A percentile compares a stretch with the other conserved stretches of the same genome.
Conservation (phyloP, 257 asterid genomes). For the Nicotiana undulata region DNA sequence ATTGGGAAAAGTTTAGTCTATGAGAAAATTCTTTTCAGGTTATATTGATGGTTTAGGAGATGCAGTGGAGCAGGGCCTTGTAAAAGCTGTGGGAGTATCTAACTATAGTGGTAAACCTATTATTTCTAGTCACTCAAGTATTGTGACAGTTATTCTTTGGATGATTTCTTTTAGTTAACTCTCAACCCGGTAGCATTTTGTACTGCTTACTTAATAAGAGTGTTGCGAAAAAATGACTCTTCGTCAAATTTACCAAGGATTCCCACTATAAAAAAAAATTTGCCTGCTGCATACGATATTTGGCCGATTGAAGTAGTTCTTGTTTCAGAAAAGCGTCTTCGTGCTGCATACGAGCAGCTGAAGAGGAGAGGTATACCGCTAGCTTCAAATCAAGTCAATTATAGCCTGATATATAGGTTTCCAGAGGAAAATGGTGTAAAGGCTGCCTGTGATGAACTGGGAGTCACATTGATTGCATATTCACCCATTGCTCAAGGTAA, state of each 20-base stretch:
- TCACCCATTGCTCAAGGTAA: constrained; percentile 98
- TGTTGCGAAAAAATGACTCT: neutral
- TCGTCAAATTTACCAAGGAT: neutral
- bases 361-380: constrained; percentile 80
- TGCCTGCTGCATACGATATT: neutral
- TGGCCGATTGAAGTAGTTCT: constrained; percentile 2
- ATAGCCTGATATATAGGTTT: constrained; percentile 75
- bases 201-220: neutral
- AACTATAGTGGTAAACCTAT: constrained; percentile 61
- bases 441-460: constrained; percentile 86
- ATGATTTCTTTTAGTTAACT: neutral
- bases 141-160: neutral
- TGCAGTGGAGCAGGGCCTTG: constrained; percentile 96
- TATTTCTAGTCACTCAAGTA: neutral
- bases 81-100: constrained; percentile 91
- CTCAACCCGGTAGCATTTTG: neutral
- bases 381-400: constrained; percentile 95
- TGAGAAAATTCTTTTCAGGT: constrained; percentile 41
- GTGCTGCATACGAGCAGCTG: constrained; percentile 62
- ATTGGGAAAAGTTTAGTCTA: neutral
- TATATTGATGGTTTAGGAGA: constrained; percentile 91
- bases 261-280: too few species aligned
- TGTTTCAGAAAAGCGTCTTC: constrained; percentile 74
- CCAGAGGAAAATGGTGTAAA: constrained; percentile 93
- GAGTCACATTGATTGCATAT: constrained; percentile 72